Base-by-base conservation (phyloP, 176 grass and related monocot species). In the Ensete ventricosum region DNA sequence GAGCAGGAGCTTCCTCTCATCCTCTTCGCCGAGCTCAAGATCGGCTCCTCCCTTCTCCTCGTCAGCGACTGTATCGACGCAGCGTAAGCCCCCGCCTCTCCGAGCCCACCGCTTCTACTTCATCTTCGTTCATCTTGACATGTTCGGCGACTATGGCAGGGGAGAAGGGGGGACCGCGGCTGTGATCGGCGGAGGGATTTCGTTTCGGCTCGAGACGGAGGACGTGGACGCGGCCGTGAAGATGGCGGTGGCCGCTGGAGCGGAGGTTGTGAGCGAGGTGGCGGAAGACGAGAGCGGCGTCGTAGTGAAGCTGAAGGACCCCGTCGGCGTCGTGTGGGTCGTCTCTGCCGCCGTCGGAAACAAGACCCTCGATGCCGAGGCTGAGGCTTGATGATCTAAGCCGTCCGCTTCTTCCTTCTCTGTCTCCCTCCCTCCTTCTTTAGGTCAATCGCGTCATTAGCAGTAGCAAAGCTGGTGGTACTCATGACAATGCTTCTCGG, bases 11-110 rank as follows among this genome's bases (percentile, higher is more conserved):
- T 74, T 25, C 80, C 85, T 8, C 50, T 73, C 62, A 77, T 91
- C 34, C 83, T 85, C 70, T 88, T 69, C 52, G 77, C 85, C 43
- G 89, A 91, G 85, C 82, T 91, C 11, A 88, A 83, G 83, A 79
- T 91, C 54, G 80, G 83, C 0, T 70, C 74, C 3, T 55, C 85
- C 1, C 25, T 57, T 6, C 67, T 91, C 29, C 80, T 91, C 43
- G 76, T 91, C 77, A 83, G 80, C 62, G 83, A 87, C 67, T 77
- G 71, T 68, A 53, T 77, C 49, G 83, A 81, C 19, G 80, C 79
- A 50, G 14, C 66, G 89, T 91, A 85, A 79, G 77, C 19, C 21
- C 34, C 5, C 34, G 0, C 3, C 4, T 19, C 16, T 0, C 25
- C 29, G 53, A 22, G 11, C 52, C 75, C 64, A 43, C 34, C 34